Percentiles rank a stretch among this genome's conserved stretches.
Evolutionary conservation across 495 filamentous ascomycete genomes (phyloP).

Genomic region (Annulohypoxylon stygium): DNA sequence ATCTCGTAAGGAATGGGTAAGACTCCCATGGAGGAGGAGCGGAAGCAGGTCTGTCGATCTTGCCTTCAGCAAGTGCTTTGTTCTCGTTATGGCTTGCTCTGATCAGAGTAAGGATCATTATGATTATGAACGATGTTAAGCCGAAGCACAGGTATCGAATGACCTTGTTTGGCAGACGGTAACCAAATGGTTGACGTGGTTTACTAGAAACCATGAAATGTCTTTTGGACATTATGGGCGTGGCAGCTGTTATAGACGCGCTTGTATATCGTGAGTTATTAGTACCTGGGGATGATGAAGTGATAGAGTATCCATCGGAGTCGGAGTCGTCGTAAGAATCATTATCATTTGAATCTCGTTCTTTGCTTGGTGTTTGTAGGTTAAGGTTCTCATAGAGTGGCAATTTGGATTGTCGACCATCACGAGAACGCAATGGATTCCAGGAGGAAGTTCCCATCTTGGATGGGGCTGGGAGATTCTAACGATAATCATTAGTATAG

Average conservation of each 20-base stretch:
- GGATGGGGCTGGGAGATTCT: constrained; percentile 29
- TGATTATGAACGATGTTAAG: constrained; percentile 73
- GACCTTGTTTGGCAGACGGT: constrained; percentile 72
- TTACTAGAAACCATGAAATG: constrained; percentile 54
- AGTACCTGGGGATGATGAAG: constrained; percentile 58
- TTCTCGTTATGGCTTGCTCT: constrained; percentile 77
- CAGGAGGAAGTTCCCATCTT: constrained; percentile 47
- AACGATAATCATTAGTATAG: constrained; percentile 20
- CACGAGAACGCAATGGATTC: constrained; percentile 54
- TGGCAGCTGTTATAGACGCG: constrained; percentile 62
- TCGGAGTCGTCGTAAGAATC: constrained; percentile 59
- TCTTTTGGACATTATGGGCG: constrained; percentile 67
- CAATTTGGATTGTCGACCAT: constrained; percentile 54
- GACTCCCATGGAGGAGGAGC: constrained; percentile 82
- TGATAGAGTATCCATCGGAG: constrained; percentile 58
- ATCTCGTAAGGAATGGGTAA: constrained; percentile 84
- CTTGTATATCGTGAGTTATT: constrained; percentile 64
- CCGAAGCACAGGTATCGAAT: constrained; percentile 79
- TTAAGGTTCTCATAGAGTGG: constrained; percentile 60
- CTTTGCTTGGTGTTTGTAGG: constrained; percentile 51
- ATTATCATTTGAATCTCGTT: constrained; percentile 61
- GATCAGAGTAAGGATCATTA: constrained; percentile 79
- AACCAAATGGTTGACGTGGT: constrained; percentile 61
- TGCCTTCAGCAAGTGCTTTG: constrained; percentile 68
- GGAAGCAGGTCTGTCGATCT: constrained; percentile 61